Percentiles rank a stretch among this genome's conserved stretches.
Conservation (phyloP, 169 alveolate genomes). For the Plasmodium gonderi region DNA sequence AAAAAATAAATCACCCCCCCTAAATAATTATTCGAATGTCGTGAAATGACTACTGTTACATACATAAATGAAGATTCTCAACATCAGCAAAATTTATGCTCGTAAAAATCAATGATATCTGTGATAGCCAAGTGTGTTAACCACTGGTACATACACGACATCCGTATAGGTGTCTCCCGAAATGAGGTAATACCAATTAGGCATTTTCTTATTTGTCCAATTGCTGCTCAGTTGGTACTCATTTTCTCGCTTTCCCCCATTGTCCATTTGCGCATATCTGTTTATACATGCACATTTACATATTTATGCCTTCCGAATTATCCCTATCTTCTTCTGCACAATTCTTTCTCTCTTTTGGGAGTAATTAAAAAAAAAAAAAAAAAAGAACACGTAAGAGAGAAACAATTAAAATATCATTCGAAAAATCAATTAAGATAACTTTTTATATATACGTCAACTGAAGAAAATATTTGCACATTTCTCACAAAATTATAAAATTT, state of each 20-base stretch:
- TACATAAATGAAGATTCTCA: neutral
- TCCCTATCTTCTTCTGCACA: neutral
- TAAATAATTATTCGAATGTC: neutral
- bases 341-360: neutral
- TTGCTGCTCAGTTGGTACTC: too few relatives aligned
- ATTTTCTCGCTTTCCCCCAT: too few relatives aligned
- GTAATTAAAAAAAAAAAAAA: neutral
- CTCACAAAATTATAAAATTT: neutral
- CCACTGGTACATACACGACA: neutral
- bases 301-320: neutral
- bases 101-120: too few relatives aligned
- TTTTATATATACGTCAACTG: neutral
- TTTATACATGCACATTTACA: neutral
- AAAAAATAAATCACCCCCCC: neutral
- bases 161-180: neutral
- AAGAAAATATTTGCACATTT: neutral
- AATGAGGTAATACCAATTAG: neutral
- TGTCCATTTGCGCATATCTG: too few relatives aligned
- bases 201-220: neutral
- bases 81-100: too few relatives aligned
- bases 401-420: neutral
- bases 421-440: neutral
- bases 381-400: neutral
- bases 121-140: too few relatives aligned
- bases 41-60: neutral